Conservation (phyloP, 345 rosid genomes). For the Eucalyptus sp. region DNA sequence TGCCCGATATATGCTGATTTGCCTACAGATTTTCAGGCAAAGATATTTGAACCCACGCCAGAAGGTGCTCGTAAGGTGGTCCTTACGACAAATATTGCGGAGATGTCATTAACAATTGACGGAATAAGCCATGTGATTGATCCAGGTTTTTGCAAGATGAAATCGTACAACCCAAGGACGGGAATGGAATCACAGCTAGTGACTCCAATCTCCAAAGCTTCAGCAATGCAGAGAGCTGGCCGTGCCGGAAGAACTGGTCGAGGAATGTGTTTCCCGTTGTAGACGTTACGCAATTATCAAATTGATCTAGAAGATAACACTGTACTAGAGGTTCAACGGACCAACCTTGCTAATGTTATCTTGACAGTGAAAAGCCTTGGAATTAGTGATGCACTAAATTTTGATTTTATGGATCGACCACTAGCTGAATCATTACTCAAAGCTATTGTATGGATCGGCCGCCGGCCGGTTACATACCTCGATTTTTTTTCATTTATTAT, state of each 20-base stretch:
- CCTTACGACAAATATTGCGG: constrained; percentile 90
- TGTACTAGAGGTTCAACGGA: constrained; percentile 76
- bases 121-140: constrained; percentile 88
- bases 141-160: constrained; percentile 98
- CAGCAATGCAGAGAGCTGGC: constrained; percentile 90
- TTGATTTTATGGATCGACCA: constrained; percentile 98
- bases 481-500: too few species aligned
- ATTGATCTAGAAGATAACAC: constrained; percentile 90
- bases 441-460: constrained; percentile 4
- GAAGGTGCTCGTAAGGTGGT: constrained; percentile 94
- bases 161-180: constrained; percentile 87
- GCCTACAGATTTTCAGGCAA: too few species aligned
- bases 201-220: constrained; percentile 87
- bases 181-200: constrained; percentile 95
- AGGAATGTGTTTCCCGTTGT: constrained; percentile 79
- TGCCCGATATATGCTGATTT: too few species aligned
- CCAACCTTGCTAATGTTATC: constrained; percentile 91
- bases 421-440: constrained; percentile 91
- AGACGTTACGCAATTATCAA: constrained; percentile 65
- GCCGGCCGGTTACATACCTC: too few species aligned
- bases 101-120: constrained; percentile 88
- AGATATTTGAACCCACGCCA: constrained; percentile 14
- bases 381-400: constrained; percentile 73
- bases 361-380: constrained; percentile 95
- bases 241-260: constrained; percentile 91